Base-by-base conservation (phyloP, 345 rosid species). In the Sisymbrium irio region DNA sequence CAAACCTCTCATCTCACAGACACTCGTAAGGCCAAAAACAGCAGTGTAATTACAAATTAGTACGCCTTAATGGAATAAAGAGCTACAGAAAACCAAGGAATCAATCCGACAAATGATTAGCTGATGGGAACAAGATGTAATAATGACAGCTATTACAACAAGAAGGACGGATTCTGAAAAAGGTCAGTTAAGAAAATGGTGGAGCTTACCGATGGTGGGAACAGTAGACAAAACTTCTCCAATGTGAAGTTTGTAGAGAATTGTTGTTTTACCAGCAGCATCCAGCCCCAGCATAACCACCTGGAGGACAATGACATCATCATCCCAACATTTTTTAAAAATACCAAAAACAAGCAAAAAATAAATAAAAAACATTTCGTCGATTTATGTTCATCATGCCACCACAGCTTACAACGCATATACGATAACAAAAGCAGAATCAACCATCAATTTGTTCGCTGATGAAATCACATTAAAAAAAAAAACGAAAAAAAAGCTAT, bases 181-280 rank as follows among this genome's bases (percentile, higher is more conserved):
- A 60, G 9, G 1, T 22, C 55, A 3, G 4, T n/a, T 30, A 30
- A 20, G 10, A 71, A 5, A 40, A 15, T 1, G 20, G 44, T 12
- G 56, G 0, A 73, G 32, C 82, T 42, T 80, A 96, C 98, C 99
- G 47, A 96, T 96, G 0, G 99, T 96, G 49, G 97, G 99, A 72
- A 96, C 99, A 55, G 99, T 96, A 6, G 99, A 96, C 65, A 96
- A 79, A 71, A 96, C 99, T 83, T 96, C 98, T 57, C 99, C 99
- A 51, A 92, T 92, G 79, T 96, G 99, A 73, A 92, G 89, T 77
- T 96, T 96, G 89, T 96, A 96, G 55, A 96, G 89, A 75, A 92
- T 86, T 22, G 98, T 96, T 10, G 99, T 96, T 83, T 96, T 96
- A 19, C 99, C 99, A 73, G 98, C 98, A 55, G 97, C 97, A 77